Conservation (phyloP, 805 yeast genomes). For the Helenozyma baotianmanensis region DNA sequence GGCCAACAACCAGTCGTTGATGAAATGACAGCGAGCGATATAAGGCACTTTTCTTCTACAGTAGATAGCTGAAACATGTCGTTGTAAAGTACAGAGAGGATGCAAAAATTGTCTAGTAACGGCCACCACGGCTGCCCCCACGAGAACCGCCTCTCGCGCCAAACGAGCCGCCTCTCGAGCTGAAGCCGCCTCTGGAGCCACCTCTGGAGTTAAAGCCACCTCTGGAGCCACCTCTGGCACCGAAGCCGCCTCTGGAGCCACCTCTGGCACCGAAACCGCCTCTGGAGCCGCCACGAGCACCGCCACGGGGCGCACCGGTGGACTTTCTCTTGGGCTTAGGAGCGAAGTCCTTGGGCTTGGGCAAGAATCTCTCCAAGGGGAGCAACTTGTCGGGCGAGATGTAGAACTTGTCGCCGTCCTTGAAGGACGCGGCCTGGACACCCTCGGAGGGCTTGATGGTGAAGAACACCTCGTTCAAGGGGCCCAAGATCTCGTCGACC, state of each 20-base stretch:
- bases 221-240: slow-evolving; percentile 35
- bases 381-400: slow-evolving; percentile 93
- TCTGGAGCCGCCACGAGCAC: slow-evolving; percentile 33
- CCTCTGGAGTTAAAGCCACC: slow-evolving; percentile 37
- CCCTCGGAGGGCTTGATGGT: slow-evolving; percentile 96
- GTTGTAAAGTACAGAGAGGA: too few species aligned
- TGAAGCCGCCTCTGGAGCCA: slow-evolving; percentile 14
- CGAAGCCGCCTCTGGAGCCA: slow-evolving; percentile 14
- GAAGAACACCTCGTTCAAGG: slow-evolving; percentile 95
- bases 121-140: too few species aligned
- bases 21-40: too few species aligned
- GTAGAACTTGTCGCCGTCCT: slow-evolving; percentile 92
- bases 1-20: too few species aligned
- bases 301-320: slow-evolving; percentile 46
- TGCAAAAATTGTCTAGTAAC: too few species aligned
- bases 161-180: neutral
- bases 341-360: slow-evolving; percentile 86
- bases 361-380: slow-evolving; percentile 94
- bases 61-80: too few species aligned
- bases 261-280: slow-evolving; percentile 31
- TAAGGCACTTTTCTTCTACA: too few species aligned
- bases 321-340: slow-evolving; percentile 76
- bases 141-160: too few species aligned
- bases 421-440: slow-evolving; percentile 88
- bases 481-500: slow-evolving; percentile 97